Base-by-base conservation (phyloP, 2,329 filamentous ascomycete genomes). In the Bipolaris sorokiniana region DNA sequence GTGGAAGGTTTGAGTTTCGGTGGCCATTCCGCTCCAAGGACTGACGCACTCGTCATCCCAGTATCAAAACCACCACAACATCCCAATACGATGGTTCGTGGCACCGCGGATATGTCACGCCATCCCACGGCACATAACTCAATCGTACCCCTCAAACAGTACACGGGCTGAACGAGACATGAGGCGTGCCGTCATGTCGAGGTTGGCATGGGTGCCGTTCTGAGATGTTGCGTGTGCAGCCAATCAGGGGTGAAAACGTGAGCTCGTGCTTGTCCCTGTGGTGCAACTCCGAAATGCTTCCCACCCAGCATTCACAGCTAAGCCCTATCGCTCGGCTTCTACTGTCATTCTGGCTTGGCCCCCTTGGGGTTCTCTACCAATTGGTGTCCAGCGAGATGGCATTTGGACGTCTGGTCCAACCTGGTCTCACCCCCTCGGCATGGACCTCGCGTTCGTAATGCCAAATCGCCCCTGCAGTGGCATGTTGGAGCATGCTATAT, bases 251-350 rank as follows among this genome's bases (percentile, higher is more conserved):
- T 46, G 36, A 33, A 47, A 57, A 59, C 59, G 54, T 58, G 61
- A 66, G 61, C 54, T 59, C 66, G 63, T 64, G 62, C 53, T 57
- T 56, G 48, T 53, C 53, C 59, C 41, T 34, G 52, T 50, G 61
- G 61, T 64, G 56, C 56, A 44, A 59, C 42, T 37, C 48, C 49
- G 40, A 47, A 55, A 54, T 46, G 55, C 55, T 45, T 56, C 48
- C 51, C 63, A 52, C 38, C 54, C 54, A 63, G 52, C 65, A 57
- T 61, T 37, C 49, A 36, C 48, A 59, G 54, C 60, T 60, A 61
- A 63, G 55, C 57, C 57, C 51, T 53, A 37, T 47, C 11, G 40
- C 56, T 53, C 54, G 33, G 51, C 54, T 47, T 51, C 60, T 18
- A 46, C 48, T 40, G 23, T 52, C 45, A 50, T 44, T 49, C 50